A percentile compares a stretch with the other conserved stretches of the same genome.
These are phyloP conservation scores for Xylaria acuta DNA, from an alignment of 495 filamentous ascomycete genomes.

Conservation along the genomic window DNA sequence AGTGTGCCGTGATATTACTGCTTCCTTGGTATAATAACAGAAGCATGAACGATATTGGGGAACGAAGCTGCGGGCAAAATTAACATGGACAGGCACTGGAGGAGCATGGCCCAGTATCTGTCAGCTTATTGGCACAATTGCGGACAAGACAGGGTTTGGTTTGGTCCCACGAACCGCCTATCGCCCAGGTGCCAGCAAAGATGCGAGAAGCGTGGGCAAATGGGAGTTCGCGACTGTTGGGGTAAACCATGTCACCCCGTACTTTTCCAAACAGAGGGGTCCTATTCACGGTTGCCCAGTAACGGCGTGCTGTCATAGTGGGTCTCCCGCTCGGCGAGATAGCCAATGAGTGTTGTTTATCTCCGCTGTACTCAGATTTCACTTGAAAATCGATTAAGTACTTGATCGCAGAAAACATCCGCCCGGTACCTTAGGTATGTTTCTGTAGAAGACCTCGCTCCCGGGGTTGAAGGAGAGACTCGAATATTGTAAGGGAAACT, in stretches of 20 bases:
- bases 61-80: constrained; percentile 2
- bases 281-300: constrained; percentile 27
- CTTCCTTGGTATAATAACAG: constrained; percentile 18
- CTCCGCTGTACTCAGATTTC: neutral
- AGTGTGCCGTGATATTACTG: constrained; percentile 2
- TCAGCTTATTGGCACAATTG: constrained; percentile 13
- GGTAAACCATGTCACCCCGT: constrained; percentile 19
- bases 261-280: constrained; percentile 32
- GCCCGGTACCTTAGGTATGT: neutral
- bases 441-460: neutral
- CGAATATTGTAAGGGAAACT: neutral
- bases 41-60: constrained; percentile 11
- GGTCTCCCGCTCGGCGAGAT: neutral
- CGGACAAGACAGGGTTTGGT: constrained; percentile 11
- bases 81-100: neutral
- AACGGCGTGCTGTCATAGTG: constrained; percentile 12
- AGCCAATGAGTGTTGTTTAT: neutral
- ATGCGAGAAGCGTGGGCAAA: constrained; percentile 6
- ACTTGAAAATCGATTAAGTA: neutral
- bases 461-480: neutral
- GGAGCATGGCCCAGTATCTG: neutral
- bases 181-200: constrained; percentile 18
- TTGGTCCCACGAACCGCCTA: constrained; percentile 18
- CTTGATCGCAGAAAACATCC: neutral
- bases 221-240: constrained; percentile 12